A percentile compares a stretch with the other conserved stretches of the same genome.
Evolutionary conservation across 2,329 filamentous ascomycete genomes (phyloP).

Genomic region (Bipolaris cookei): DNA sequence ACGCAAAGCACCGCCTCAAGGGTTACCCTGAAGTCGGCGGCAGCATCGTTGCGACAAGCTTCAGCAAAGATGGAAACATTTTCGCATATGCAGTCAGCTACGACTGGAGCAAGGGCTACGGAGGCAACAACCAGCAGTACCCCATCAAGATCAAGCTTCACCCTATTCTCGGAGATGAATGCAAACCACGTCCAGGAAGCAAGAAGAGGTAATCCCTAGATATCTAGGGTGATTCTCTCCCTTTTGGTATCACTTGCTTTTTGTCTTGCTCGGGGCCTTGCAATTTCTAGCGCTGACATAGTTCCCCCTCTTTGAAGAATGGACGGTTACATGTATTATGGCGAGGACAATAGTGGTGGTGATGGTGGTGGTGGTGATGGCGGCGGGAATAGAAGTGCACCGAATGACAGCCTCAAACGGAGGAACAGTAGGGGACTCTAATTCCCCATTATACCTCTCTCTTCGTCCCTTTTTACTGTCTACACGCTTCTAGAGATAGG

Average conservation of each 20-base stretch:
- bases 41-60: conserved; percentile 88
- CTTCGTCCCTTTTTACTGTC: neutral
- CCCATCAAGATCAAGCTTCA: conserved; percentile 60
- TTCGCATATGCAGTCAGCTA: conserved; percentile 79
- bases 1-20: conserved; percentile 61
- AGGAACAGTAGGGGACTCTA: neutral
- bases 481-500: neutral
- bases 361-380: neutral
- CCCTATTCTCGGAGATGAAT: conserved; percentile 56
- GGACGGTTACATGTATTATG: neutral
- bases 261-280: neutral
- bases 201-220: conserved; percentile 52
- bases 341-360: neutral
- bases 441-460: neutral
- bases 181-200: conserved; percentile 56
- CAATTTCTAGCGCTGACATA: neutral
- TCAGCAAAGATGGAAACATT: conserved; percentile 78
- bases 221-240: neutral
- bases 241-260: neutral
- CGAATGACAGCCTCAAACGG: neutral
- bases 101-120: conserved; percentile 97
- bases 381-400: neutral
- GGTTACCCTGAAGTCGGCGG: conserved; percentile 72
- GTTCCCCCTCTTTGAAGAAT: neutral
- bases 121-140: conserved; percentile 72